Evolutionary conservation across 441 rosid genomes (phyloP).

Genomic region (Populus hybrid): DNA sequence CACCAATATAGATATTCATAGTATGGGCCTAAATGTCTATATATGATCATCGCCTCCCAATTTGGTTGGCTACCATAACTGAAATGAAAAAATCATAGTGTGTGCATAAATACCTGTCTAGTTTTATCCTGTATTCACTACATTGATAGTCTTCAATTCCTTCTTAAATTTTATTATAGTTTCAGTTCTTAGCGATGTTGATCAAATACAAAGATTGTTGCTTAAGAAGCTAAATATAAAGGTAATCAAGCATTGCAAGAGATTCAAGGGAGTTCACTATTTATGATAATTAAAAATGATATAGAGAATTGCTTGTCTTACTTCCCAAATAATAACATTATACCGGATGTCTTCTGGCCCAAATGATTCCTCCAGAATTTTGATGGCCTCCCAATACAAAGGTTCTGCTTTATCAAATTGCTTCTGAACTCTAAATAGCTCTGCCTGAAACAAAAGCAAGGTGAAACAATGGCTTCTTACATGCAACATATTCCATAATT

Average conservation of each 20-base stretch:
- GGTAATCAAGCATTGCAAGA: not conserved
- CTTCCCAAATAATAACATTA: constrained; percentile 20
- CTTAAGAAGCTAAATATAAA: not conserved
- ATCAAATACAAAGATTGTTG: not conserved
- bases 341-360: constrained; percentile 94
- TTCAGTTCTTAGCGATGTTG: not conserved
- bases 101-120: not conserved
- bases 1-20: not conserved
- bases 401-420: constrained; percentile 88
- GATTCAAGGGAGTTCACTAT: not conserved
- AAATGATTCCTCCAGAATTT: constrained; percentile 71
- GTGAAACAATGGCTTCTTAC: constrained; percentile 13
- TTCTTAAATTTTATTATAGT: not conserved
- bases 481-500: constrained; percentile 4
- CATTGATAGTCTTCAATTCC: not conserved
- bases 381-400: constrained; percentile 74
- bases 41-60: not conserved
- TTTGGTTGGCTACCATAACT: not conserved
- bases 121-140: not conserved
- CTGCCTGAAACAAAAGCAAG: constrained; percentile 59
- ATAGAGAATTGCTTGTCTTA: not conserved
- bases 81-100: not conserved
- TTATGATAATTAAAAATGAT: not conserved
- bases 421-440: constrained; percentile 76
- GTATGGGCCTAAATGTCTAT: not conserved